These are phyloP conservation scores for Diplocarpon rosae DNA, from an alignment of 2,329 filamentous ascomycete genomes.

Conservation along the genomic window DNA sequence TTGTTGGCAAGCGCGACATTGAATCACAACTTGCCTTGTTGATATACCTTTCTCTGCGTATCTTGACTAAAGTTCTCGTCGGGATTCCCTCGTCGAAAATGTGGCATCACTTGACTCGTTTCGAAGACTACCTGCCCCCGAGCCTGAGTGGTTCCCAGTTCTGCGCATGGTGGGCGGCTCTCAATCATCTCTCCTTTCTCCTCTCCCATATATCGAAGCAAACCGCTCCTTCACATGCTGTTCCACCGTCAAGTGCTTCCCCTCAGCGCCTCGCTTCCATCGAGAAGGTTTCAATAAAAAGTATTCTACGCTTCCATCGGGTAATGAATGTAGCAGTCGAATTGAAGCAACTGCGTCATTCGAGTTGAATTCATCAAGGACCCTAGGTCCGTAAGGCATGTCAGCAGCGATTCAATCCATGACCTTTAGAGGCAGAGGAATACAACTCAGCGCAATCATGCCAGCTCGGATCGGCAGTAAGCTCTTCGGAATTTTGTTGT, in stretches of 20 bases:
- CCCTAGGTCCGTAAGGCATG: constrained; percentile 32
- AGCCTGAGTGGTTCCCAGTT: too few relatives aligned
- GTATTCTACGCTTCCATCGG: constrained; percentile 38
- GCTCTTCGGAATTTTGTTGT: background rate
- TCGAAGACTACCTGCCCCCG: too few relatives aligned
- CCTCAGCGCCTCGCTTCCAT: constrained; percentile 11
- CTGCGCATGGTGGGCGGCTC: too few relatives aligned
- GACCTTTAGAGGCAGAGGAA: constrained; percentile 28
- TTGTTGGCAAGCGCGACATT: too few relatives aligned
- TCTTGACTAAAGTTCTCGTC: too few relatives aligned
- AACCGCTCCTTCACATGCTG: constrained; percentile 24
- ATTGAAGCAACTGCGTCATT: constrained; percentile 33
- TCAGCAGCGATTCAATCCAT: constrained; percentile 33
- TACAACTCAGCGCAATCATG: background rate
- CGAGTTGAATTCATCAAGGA: constrained; percentile 33
- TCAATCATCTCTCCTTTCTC: background rate
- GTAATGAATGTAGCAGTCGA: constrained; percentile 40
- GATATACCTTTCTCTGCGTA: too few relatives aligned
- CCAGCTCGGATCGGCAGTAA: constrained; percentile 2
- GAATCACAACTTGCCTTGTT: too few relatives aligned
- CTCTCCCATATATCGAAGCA: constrained; percentile 17
- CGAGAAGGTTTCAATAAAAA: constrained; percentile 22
- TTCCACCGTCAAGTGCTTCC: constrained; percentile 18
- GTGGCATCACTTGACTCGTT: too few relatives aligned
- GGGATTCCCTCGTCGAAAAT: too few relatives aligned